Conservation (phyloP, 352 stramenopile genomes). For the Phytophthora boehmeriae region DNA sequence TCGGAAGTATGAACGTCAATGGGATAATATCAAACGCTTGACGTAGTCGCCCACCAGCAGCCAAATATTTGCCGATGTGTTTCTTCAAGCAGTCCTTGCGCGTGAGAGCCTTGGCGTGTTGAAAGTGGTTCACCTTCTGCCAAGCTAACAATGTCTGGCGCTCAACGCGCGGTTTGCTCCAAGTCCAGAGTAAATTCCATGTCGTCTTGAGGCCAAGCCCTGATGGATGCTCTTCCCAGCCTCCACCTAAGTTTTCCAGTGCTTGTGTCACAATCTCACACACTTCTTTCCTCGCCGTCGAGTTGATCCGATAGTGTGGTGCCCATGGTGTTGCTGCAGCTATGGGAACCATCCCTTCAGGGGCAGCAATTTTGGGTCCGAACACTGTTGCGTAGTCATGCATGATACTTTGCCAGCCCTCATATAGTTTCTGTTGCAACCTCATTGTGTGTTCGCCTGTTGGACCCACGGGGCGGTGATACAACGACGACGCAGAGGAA, state of each 20-base stretch:
- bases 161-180: conserved; percentile 86
- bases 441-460: conserved; percentile 55
- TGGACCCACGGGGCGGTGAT: conserved; percentile 18
- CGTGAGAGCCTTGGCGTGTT: conserved; percentile 88
- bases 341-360: conserved; percentile 37
- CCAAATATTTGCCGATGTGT: conserved; percentile 72
- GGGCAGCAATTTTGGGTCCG: conserved; percentile 41
- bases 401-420: conserved; percentile 87
- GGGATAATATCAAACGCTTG: conserved; percentile 91
- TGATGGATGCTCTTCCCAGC: conserved; percentile 80
- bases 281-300: conserved; percentile 74
- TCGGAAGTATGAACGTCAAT: conserved; percentile 92
- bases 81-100: conserved; percentile 95
- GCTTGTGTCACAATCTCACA: conserved; percentile 80
- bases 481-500: conserved; percentile 21
- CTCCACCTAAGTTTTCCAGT: conserved; percentile 47
- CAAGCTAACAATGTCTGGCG: conserved; percentile 86
- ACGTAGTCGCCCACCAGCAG: conserved; percentile 50
- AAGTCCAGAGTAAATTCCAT: conserved; percentile 94
- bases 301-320: conserved; percentile 86
- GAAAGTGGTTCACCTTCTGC: conserved; percentile 96
- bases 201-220: conserved; percentile 86
- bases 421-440: conserved; percentile 81
- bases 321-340: conserved; percentile 44
- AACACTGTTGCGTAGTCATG: conserved; percentile 88